These are phyloP conservation scores for Tricholoma terreum DNA, from an alignment of 768 basidiomycete species.

Conservation along the genomic window DNA sequence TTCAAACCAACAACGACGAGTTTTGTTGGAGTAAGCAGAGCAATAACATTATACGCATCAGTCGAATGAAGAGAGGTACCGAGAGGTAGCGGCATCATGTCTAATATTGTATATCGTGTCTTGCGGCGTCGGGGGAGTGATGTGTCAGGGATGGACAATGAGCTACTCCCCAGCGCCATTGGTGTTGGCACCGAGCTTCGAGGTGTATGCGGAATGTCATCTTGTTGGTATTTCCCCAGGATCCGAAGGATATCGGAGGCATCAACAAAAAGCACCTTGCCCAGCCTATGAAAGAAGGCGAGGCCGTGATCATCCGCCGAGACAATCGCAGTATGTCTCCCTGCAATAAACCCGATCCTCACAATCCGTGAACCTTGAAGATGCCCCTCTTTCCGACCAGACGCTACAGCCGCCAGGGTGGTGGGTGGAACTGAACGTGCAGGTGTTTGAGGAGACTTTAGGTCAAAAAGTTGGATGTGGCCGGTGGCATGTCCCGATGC, in stretches of 20 bases:
- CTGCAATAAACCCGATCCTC: slow-evolving; percentile 83
- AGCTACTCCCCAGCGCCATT: slow-evolving; percentile 1
- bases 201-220: slow-evolving; percentile 20
- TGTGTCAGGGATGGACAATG: slow-evolving; percentile 16
- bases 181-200: slow-evolving; percentile 7
- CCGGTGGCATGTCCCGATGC: slow-evolving; percentile 86
- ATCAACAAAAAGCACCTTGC: slow-evolving; percentile 92
- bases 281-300: slow-evolving; percentile 92
- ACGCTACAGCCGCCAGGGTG: slow-evolving; percentile 60
- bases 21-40: slow-evolving; percentile 86
- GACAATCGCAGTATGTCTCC: slow-evolving; percentile 89
- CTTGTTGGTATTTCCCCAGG: slow-evolving; percentile 83
- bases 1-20: slow-evolving; percentile 91
- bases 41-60: slow-evolving; percentile 77
- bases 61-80: slow-evolving; percentile 71
- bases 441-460: slow-evolving; percentile 65
- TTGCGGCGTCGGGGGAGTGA: slow-evolving; percentile 42
- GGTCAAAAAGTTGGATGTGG: slow-evolving; percentile 81
- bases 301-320: slow-evolving; percentile 88
- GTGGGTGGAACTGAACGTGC: slow-evolving; percentile 72
- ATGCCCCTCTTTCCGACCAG: slow-evolving; percentile 85
- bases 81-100: slow-evolving; percentile 79
- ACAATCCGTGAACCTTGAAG: slow-evolving; percentile 75
- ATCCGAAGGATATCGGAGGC: slow-evolving; percentile 93
- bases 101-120: slow-evolving; percentile 65